Conservation (phyloP, 2,329 filamentous ascomycete species). For the Nothomitra cinnamomea region DNA sequence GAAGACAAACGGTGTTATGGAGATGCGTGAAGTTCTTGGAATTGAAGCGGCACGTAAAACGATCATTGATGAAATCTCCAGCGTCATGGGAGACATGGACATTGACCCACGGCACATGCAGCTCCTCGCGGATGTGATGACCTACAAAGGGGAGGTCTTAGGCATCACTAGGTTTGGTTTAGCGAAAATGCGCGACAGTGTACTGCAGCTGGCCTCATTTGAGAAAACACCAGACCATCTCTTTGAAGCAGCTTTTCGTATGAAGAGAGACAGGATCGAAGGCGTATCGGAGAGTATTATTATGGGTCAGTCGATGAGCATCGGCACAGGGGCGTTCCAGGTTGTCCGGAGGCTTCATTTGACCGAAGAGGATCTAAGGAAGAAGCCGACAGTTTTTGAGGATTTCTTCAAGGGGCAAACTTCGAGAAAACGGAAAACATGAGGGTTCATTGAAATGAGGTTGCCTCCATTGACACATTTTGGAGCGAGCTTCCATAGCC, state of each 20-base stretch:
- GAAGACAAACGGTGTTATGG: conserved; percentile 76
- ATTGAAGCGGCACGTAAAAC: conserved; percentile 87
- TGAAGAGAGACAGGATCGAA: conserved; percentile 83
- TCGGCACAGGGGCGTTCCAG: conserved; percentile 86
- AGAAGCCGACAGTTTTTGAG: conserved; percentile 49
- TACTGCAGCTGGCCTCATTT: conserved; percentile 85
- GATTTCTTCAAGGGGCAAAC: conserved; percentile 25
- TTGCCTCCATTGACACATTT: not conserved
- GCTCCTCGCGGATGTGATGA: conserved; percentile 94
- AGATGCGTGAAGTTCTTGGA: conserved; percentile 70
- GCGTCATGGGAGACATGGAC: conserved; percentile 84
- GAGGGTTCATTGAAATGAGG: not conserved
- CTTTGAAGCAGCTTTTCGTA: conserved; percentile 82
- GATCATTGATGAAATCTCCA: conserved; percentile 73
- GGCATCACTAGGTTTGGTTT: conserved; percentile 94
- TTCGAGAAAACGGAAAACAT: not conserved
- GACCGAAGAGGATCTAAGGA: conserved; percentile 37
- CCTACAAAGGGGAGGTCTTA: conserved; percentile 90
- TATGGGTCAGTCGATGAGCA: conserved; percentile 83
- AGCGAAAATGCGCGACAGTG: conserved; percentile 88
- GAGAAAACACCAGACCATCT: conserved; percentile 97
- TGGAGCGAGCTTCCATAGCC: no score
- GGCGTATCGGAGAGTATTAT: conserved; percentile 96
- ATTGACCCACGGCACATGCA: conserved; percentile 98
- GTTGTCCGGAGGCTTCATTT: conserved; percentile 65